Evolutionary conservation across 1,284 basidiomycete genomes (phyloP).

Genomic region (Mrakiaceae sp.): DNA sequence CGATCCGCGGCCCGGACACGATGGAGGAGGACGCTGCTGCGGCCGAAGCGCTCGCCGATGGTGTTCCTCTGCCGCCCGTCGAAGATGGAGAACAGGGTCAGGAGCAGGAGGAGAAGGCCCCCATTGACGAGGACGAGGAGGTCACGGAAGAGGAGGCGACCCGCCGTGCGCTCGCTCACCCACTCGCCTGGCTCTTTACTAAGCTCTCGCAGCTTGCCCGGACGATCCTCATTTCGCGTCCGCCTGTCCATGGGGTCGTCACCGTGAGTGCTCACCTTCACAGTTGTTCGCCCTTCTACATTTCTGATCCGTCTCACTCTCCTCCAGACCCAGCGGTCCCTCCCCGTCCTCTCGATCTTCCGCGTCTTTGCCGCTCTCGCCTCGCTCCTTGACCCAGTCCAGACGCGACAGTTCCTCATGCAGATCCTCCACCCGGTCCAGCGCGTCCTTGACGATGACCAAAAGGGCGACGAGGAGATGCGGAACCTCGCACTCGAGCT

Average conservation of each 20-base stretch:
- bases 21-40: constrained; percentile 10
- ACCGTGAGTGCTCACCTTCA: constrained; percentile 22
- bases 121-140: constrained; percentile 20
- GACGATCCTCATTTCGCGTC: constrained; percentile 36
- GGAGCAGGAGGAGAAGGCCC: constrained; percentile 27
- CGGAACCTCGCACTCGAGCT: constrained; percentile 73
- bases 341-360: constrained; percentile 65
- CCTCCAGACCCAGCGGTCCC: constrained; percentile 53
- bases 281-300: constrained; percentile 38
- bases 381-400: constrained; percentile 49
- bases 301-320: background rate
- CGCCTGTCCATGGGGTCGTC: constrained; percentile 29
- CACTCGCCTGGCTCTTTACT: constrained; percentile 85
- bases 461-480: constrained; percentile 50
- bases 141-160: constrained; percentile 22
- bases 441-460: constrained; percentile 71
- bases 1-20: too few species aligned
- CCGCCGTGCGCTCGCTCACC: constrained; percentile 39
- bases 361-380: constrained; percentile 92
- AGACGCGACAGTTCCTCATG: constrained; percentile 57
- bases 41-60: constrained; percentile 5
- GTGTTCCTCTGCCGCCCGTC: constrained; percentile 6
- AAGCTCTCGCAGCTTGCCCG: constrained; percentile 77
- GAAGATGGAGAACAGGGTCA: constrained; percentile 30
- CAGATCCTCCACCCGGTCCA: constrained; percentile 81